Base-by-base conservation (phyloP, 441 rosid genomes). In the Aquilaria agallochum region DNA sequence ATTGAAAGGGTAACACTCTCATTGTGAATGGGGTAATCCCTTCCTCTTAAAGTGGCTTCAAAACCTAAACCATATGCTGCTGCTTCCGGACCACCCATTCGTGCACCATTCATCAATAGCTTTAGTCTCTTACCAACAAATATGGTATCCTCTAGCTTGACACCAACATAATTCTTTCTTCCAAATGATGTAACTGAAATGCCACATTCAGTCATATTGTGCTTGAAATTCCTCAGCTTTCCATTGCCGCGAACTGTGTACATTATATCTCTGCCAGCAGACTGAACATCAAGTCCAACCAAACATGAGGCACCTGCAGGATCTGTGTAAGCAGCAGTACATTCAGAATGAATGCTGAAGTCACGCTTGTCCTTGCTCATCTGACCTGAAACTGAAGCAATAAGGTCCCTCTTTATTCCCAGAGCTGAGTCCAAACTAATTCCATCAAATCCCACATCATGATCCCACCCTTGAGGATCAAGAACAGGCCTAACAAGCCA, bases 381-480 rank as follows among this genome's bases (percentile, higher is more conserved):
- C 76, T 91, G 97, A 44, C 96, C 97, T 1, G 75, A 40, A 50
- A 81, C 67, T n/a, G 94, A 86, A 68, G 88, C 82, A 72, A 68
- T 71, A 11, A 82, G 59, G 65, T 87, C 78, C 69, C 50, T 77
- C 60, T 75, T 76, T 11, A 81, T 31, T 70, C 83, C 90, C 50
- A 73, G 52, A 68, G 86, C 82, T 45, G 92, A 77, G 76, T 95
- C 97, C 69, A 89, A 71, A 75, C 78, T 91, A 68, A 95, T 69
- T 50, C 96, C 97, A 65, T 95, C 97, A 60, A 89, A 95, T 27
- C 99, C 90, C 20, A 91, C 91, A 71, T 91, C 99, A 46, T 82
- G 90, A 81, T 95, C 99, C 99, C 97, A 91, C 15, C 99, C 97
- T 50, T 87, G 92, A 59, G 95, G 87, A 69, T 95, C 92, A 62